A percentile compares a stretch with the other conserved stretches of the same genome.
phyloP scores from a whole-genome alignment of 1,284 basidiomycete genomes.

The Leccinum subspadiceum region DNA sequence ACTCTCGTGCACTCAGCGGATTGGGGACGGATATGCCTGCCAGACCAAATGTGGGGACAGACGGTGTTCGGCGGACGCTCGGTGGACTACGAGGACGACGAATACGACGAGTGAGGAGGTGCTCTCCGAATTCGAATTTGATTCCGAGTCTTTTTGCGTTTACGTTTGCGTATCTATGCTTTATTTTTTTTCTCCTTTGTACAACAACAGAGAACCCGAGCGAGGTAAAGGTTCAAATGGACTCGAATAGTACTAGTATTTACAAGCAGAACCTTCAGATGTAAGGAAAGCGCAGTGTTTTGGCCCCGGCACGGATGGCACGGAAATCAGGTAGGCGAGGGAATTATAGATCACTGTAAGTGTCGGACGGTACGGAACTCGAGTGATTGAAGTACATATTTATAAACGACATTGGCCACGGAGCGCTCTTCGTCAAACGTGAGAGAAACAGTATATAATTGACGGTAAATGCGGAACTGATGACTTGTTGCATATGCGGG shows the following conservation, averaged over 20 bases:
- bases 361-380: too few species aligned
- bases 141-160: background rate
- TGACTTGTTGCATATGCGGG: too few species aligned
- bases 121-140: background rate
- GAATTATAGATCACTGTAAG: too few species aligned
- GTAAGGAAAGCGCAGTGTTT: too few species aligned
- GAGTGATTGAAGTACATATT: too few species aligned
- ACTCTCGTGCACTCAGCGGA: conserved; percentile 11
- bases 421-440: too few species aligned
- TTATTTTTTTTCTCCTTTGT: background rate
- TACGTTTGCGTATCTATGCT: background rate
- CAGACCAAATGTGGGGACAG: conserved; percentile 8
- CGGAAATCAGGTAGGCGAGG: too few species aligned
- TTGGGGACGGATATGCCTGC: conserved; percentile 20
- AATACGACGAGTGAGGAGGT: background rate
- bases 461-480: too few species aligned
- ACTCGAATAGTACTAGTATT: background rate
- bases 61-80: background rate
- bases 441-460: too few species aligned
- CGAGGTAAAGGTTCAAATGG: background rate
- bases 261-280: too few species aligned
- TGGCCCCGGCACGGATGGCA: too few species aligned
- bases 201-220: background rate
- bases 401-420: too few species aligned
- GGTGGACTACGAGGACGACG: background rate